phyloP scores from a whole-genome alignment of 139 green algal genomes.

The Coelastrella sp. region DNA sequence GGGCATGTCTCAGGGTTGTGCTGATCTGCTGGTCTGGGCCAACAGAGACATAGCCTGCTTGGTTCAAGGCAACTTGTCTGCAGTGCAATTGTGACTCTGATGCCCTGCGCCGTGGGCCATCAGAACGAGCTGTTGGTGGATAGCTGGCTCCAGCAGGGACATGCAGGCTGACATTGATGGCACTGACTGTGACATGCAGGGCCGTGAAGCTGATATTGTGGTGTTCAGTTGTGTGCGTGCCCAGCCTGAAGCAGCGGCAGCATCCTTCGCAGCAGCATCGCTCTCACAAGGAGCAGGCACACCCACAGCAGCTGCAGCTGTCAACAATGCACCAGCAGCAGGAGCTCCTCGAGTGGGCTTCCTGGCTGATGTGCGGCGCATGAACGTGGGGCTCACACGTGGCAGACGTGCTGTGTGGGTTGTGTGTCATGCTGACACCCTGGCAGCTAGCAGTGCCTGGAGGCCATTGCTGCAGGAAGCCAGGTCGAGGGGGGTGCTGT shows the following conservation, averaged over 20 bases:
- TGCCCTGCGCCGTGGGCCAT: too few species aligned
- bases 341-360: slow-evolving; percentile 64
- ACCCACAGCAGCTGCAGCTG: not conserved
- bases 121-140: too few species aligned
- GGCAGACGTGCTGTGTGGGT: slow-evolving; percentile 75
- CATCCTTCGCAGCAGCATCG: not conserved
- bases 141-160: too few species aligned
- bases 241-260: not conserved
- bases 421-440: slow-evolving; percentile 68
- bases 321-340: not conserved
- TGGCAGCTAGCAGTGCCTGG: slow-evolving; percentile 62
- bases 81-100: too few species aligned
- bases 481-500: slow-evolving; percentile 29
- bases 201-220: slow-evolving; percentile 78
- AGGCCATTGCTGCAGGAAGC: slow-evolving; percentile 61
- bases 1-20: too few species aligned
- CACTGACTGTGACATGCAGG: slow-evolving; percentile 48
- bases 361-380: slow-evolving; percentile 77
- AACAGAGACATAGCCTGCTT: too few species aligned
- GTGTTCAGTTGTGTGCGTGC: slow-evolving; percentile 79
- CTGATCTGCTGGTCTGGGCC: too few species aligned
- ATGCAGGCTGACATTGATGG: too few species aligned
- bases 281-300: not conserved
- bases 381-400: slow-evolving; percentile 85
- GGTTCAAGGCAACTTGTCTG: too few species aligned